These are phyloP conservation scores for Arachnopeziza araneosa DNA, from an alignment of 2,329 filamentous ascomycete species.

Conservation along the genomic window DNA sequence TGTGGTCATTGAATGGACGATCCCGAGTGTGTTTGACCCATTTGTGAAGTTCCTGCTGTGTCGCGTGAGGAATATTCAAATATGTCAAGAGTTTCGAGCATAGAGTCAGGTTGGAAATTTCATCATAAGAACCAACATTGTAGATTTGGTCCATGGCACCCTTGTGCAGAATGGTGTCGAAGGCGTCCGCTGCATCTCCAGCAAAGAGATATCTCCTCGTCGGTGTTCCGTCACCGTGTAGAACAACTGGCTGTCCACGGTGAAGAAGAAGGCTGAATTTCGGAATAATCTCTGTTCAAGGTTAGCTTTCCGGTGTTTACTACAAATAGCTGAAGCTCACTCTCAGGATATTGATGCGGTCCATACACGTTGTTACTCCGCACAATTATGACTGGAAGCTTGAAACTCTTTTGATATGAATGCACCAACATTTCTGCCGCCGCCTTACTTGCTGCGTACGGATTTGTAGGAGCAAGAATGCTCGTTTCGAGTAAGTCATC, in stretches of 20 bases:
- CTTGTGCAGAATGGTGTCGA: constrained; percentile 78
- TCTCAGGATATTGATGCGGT: constrained; percentile 78
- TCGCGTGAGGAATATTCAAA: constrained; percentile 50
- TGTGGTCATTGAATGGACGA: constrained; percentile 71
- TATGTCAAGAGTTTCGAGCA: constrained; percentile 59
- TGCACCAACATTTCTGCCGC: constrained; percentile 82
- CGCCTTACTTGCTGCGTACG: constrained; percentile 75
- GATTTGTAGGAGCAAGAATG: constrained; percentile 73
- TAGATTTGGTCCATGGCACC: constrained; percentile 71
- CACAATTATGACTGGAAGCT: constrained; percentile 73
- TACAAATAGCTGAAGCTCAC: constrained; percentile 41
- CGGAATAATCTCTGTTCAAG: constrained; percentile 66
- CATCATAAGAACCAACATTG: constrained; percentile 74
- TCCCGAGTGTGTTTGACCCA: constrained; percentile 73
- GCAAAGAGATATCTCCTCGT: constrained; percentile 74
- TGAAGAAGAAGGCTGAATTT: constrained; percentile 73
- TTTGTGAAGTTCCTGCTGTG: constrained; percentile 48
- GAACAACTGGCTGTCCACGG: constrained; percentile 58
- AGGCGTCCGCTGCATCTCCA: constrained; percentile 72
- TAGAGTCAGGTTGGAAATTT: constrained; percentile 68
- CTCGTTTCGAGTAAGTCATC: constrained; percentile 69
- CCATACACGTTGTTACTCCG: constrained; percentile 83
- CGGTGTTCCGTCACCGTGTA: constrained; percentile 72
- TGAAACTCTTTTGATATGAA: constrained; percentile 80
- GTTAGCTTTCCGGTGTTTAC: not conserved